Evolutionary conservation across 805 yeast genomes (phyloP).

Genomic region (Candida cerambycidarum): DNA sequence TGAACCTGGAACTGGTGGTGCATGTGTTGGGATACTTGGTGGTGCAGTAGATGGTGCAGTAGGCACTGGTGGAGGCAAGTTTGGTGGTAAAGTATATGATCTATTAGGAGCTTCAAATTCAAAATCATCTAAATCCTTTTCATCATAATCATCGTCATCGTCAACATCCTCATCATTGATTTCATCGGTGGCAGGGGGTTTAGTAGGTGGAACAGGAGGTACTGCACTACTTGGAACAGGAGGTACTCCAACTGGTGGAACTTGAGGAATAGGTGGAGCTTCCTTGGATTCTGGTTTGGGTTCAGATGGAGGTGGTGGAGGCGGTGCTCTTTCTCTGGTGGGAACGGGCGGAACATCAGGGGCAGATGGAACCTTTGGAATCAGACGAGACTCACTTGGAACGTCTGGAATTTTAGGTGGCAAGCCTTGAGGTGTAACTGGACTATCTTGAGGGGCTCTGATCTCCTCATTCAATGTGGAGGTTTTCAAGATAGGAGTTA

Average conservation of each 20-base stretch:
- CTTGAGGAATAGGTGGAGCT: conserved; percentile 6
- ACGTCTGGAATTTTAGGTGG: not conserved
- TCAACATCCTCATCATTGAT: conserved; percentile 7
- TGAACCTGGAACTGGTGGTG: conserved; percentile 5
- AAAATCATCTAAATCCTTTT: conserved; percentile 12
- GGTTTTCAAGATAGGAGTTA: conserved; percentile 8
- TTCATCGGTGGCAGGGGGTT: not conserved
- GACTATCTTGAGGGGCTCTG: not conserved
- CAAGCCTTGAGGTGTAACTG: not conserved
- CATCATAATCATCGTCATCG: conserved; percentile 1
- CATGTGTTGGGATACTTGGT: conserved; percentile 4
- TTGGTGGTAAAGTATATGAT: conserved; percentile 13
- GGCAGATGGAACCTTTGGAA: conserved; percentile 19
- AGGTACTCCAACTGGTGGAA: conserved; percentile 5
- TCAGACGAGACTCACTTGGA: not conserved
- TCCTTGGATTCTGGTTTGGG: not conserved
- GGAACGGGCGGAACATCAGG: conserved; percentile 21
- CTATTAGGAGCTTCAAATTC: conserved; percentile 17
- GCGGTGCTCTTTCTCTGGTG: conserved; percentile 8
- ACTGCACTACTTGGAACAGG: not conserved
- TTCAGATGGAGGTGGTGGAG: conserved; percentile 10
- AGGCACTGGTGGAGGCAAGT: conserved; percentile 8
- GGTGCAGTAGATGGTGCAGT: conserved; percentile 6
- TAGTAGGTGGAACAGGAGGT: conserved; percentile 2
- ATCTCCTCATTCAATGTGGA: conserved; percentile 6